Conservation (phyloP, 2,329 filamentous ascomycete species). For the Neopestalotiopsis sp. region DNA sequence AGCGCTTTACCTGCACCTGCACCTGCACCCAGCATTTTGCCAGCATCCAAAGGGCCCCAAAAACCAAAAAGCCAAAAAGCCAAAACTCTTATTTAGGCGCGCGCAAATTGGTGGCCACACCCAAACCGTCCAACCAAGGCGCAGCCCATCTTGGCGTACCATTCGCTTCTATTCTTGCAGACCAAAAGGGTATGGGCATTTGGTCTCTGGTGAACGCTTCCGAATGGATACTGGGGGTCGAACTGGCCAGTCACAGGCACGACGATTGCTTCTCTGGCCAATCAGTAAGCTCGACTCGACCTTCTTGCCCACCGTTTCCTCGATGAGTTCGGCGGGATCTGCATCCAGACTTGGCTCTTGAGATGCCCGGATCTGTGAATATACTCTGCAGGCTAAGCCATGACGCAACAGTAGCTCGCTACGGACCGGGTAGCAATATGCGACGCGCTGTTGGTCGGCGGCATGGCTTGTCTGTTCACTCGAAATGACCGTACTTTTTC, state of each 20-base stretch:
- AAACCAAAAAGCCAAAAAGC: neutral
- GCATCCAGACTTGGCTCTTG: neutral
- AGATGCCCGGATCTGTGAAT: neutral
- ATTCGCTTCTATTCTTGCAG: slow-evolving; percentile 14
- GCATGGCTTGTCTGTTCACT: slow-evolving; percentile 2
- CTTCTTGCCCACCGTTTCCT: neutral
- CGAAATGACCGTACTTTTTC: neutral
- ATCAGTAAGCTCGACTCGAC: neutral
- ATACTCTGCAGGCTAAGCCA: slow-evolving; percentile 15
- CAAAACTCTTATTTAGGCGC: slow-evolving; percentile 17
- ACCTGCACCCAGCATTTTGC: no score
- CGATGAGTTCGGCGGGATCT: slow-evolving; percentile 12
- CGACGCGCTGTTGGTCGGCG: slow-evolving; percentile 13
- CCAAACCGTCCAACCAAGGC: slow-evolving; percentile 5
- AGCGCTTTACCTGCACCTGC: no score
- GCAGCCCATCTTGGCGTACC: slow-evolving; percentile 9
- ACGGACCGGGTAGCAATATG: slow-evolving; percentile 8
- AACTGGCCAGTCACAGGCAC: slow-evolving; percentile 8
- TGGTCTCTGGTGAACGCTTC: neutral
- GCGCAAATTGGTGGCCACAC: slow-evolving; percentile 17
- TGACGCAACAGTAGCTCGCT: slow-evolving; percentile 18
- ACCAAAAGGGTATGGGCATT: neutral
- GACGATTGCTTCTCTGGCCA: neutral
- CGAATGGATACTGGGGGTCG: neutral
- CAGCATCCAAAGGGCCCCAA: slow-evolving; percentile 5